Base-by-base conservation (phyloP, 2,329 filamentous ascomycete genomes). In the Lithohypha guttulata region DNA sequence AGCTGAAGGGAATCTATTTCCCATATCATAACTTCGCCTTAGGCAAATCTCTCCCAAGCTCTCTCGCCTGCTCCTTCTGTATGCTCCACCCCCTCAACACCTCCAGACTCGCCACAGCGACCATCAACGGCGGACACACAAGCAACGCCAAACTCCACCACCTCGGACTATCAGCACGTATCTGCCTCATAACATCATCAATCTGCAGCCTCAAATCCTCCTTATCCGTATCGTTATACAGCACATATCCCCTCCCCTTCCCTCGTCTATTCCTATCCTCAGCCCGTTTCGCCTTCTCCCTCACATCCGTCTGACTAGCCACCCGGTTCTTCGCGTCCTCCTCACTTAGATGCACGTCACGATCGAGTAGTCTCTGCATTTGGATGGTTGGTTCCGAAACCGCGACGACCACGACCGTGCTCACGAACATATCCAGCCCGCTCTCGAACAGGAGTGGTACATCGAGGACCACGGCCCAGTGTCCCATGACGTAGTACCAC, bases 381-480 rank as follows among this genome's bases (percentile, higher is more conserved):
- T 98, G 91, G 32, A 87, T 71, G 45, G 70, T 73, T 0, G 84
- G 79, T 51, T 94, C 84, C 8, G 64, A 68, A 14, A 96, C 86
- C 0, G 81, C 86, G 2, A 96, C 89, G 0, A 98, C 86, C 44
- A 94, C 63, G 11, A 93, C 81, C 0, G 77, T 79, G 3, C 86
- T 86, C 55, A 87, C 95, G 49, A 93, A 75, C 27, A 77, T 67
- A 59, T 98, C 91, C 61, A 94, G 78, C 2, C 78, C 77, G 51
- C 77, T 81, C 68, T 98, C 91, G 53, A 95, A 95, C 28, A 98
- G 70, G 39, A 98, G 66, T 36, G 91, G 91, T 6, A 98, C 79
- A 56, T 98, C 91, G 11, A 96, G 69, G 23, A 98, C 81, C 3
- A 94, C 85, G 0, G 86, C 87, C 85, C 89, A 91, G 55, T 77